These are phyloP conservation scores for Epichloe amarillans DNA, from an alignment of 2,329 filamentous ascomycete species.

Conservation along the genomic window DNA sequence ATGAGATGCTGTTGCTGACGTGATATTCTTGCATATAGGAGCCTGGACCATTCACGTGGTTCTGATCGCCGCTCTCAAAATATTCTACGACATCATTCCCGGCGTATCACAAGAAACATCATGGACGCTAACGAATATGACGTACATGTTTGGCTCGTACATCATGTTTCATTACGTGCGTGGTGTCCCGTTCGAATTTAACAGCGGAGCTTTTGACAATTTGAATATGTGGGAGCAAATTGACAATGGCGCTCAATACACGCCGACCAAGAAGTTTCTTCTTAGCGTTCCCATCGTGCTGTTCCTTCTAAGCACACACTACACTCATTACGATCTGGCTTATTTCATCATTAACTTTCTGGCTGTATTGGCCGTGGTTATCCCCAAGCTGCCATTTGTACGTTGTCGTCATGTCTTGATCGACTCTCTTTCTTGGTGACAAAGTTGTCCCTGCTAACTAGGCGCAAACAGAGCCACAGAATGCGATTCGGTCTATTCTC, in stretches of 20 bases:
- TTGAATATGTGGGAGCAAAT: constrained; percentile 99
- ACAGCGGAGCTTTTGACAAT: constrained; percentile 95
- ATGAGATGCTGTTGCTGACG: neutral
- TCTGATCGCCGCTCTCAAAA: constrained; percentile 81
- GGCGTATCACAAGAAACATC: constrained; percentile 95
- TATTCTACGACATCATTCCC: constrained; percentile 92
- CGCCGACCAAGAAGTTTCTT: constrained; percentile 95
- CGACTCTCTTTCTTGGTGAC: neutral
- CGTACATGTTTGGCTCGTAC: constrained; percentile 97
- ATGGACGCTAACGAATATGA: constrained; percentile 97
- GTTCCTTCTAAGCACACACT: constrained; percentile 94
- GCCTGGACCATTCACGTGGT: constrained; percentile 97
- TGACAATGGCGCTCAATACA: constrained; percentile 97
- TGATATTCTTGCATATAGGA: constrained; percentile 38
- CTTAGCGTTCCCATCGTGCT: constrained; percentile 87
- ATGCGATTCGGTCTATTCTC: constrained; percentile 67
- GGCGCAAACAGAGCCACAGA: constrained; percentile 50
- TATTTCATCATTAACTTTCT: constrained; percentile 97
- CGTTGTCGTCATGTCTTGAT: constrained; percentile 24
- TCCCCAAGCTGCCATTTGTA: constrained; percentile 92
- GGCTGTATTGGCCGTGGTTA: constrained; percentile 81
- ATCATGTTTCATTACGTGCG: constrained; percentile 99
- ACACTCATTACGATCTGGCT: constrained; percentile 92
- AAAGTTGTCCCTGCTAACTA: constrained; percentile 12
- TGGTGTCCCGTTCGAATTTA: constrained; percentile 97